phyloP scores from a whole-genome alignment of 176 grass and related monocot genomes.

The Luzula sylvatica region DNA sequence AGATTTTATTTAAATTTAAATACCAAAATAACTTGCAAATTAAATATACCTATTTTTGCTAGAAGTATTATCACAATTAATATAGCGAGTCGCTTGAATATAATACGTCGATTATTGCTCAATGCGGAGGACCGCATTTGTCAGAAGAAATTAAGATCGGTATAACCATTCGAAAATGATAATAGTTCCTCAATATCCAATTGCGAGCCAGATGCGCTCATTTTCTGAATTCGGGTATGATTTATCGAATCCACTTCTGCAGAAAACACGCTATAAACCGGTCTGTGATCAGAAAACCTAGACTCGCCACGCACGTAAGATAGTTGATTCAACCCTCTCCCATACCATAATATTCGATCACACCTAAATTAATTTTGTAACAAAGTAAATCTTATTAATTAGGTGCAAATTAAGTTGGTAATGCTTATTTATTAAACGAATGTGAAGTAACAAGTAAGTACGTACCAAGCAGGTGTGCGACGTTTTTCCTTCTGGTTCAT shows the following conservation, averaged over 20 bases:
- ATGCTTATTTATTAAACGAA: too few species aligned
- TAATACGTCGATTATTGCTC: too few species aligned
- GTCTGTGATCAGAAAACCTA: slow-evolving; percentile 86
- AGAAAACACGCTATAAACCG: slow-evolving; percentile 72
- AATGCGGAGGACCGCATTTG: neutral
- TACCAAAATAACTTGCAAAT: too few species aligned
- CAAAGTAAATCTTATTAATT: neutral
- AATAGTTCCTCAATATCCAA: slow-evolving; percentile 77
- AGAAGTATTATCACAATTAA: too few species aligned
- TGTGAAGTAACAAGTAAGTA: neutral
- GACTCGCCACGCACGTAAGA: slow-evolving; percentile 93
- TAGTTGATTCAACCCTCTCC: slow-evolving; percentile 69
- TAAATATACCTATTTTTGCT: too few species aligned
- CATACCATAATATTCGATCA: slow-evolving; percentile 90
- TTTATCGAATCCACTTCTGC: slow-evolving; percentile 94
- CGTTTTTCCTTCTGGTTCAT: slow-evolving; percentile 81
- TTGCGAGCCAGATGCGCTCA: slow-evolving; percentile 62
- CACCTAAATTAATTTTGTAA: slow-evolving; percentile 34
- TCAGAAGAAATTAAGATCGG: slow-evolving; percentile 90
- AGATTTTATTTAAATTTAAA: too few species aligned
- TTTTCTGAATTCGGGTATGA: slow-evolving; percentile 86
- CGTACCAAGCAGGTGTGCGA: slow-evolving; percentile 88
- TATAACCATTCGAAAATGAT: slow-evolving; percentile 77
- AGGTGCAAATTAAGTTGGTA: slow-evolving; percentile 11
- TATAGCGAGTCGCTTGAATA: too few species aligned